These are phyloP conservation scores for Phytophthora uliginosa DNA, from an alignment of 352 stramenopile genomes.

Conservation along the genomic window DNA sequence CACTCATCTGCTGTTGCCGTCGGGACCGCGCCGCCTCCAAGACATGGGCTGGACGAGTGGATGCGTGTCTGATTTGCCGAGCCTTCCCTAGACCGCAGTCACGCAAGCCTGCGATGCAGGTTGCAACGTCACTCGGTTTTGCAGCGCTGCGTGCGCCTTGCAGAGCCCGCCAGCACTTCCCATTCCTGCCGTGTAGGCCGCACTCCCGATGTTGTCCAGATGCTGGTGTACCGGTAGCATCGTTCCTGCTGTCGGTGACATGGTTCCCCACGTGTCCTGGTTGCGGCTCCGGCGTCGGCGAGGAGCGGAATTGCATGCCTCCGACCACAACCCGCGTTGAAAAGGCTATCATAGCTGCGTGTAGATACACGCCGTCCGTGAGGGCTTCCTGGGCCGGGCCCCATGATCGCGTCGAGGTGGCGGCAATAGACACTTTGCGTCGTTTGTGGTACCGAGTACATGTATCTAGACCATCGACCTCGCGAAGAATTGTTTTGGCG, in stretches of 20 bases:
- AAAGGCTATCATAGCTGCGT: neutral
- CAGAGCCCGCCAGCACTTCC: conserved; percentile 9
- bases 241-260: neutral
- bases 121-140: conserved; percentile 1
- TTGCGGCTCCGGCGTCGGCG: neutral
- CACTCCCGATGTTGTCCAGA: conserved; percentile 2
- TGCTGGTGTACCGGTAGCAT: neutral
- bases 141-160: neutral
- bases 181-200: conserved; percentile 5
- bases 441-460: no score
- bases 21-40: conserved; percentile 8
- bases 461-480: no score
- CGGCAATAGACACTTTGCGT: neutral
- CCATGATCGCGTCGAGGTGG: neutral
- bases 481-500: no score
- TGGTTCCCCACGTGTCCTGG: neutral
- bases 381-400: neutral
- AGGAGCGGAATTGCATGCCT: neutral
- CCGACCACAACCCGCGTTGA: neutral
- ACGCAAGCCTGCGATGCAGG: conserved; percentile 3
- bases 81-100: conserved; percentile 2
- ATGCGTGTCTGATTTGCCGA: conserved; percentile 30
- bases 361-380: neutral
- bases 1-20: conserved; percentile 20
- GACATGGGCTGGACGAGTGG: conserved; percentile 26